Evolutionary conservation across 768 basidiomycete species (phyloP), one percentile per base, ranked within the genome.

Genomic region (Rhizopogon sp.): DNA sequence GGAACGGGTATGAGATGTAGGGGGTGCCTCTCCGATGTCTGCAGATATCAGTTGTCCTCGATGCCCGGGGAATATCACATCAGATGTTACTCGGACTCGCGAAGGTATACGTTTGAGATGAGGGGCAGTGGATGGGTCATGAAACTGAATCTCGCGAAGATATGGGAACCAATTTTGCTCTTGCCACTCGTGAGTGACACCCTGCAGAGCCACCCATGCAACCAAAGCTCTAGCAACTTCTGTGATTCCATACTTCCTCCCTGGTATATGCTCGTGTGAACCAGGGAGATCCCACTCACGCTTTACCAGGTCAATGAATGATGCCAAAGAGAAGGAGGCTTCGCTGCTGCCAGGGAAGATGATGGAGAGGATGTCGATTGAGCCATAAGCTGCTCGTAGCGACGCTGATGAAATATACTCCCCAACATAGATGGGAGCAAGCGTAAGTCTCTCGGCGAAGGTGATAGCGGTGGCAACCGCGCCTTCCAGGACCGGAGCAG

Each of bases 141-240:
- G 78, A 51, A 87, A 78, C 56, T 82, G 76, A 20, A 92, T 79
- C 66, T 91, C 89, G 53, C 73, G 78, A 57, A 91, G 74, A 63
- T 79, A 72, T 60, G 75, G 74, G 52, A 87, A 79, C 87, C 89
- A 89, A 42, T 70, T 73, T 64, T 78, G 76, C 65, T 93, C 89
- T 60, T 89, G 87, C 79, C 85, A 89, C 61, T 89, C 83, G 62
- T 85, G 82, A 0, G 91, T 93, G 42, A 90, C 83, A 35, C 87
- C 84, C 62, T 93, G 91, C 41, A 93, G 71, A 0, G 88, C 82
- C 5, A 85, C 85, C 88, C 90, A 93, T 1, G 83, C 88, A 6
- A 89, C 78, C 20, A 93, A 77, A 0, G 87, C 89, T 54, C 80
- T 76, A 17, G 81, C 81, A 13, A 90, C 78, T 55, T 88, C 81